Base-by-base conservation (phyloP, 805 yeast genomes). In the Suhomyces tanzawaensis region DNA sequence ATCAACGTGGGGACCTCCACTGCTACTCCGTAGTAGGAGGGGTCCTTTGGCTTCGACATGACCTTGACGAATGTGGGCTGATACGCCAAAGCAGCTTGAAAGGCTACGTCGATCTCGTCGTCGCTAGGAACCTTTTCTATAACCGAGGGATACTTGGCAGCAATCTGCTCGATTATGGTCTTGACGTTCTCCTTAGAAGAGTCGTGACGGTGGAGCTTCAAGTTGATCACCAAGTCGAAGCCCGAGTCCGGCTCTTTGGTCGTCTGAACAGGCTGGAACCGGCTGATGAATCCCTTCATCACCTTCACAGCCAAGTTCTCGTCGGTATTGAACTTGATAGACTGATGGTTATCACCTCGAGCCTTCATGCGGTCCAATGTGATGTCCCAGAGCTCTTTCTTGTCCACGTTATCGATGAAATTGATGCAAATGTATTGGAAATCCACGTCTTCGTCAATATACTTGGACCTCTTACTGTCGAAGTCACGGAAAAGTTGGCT, bases 311-410 rank as follows among this genome's bases (percentile, higher is more conserved):
- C 80, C 36, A 71, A 66, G 13, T 60, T 58, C 4, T 66, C 66
- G 7, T 81, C 79, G 39, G 74, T 70, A 0, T 52, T 57, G 4
- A 68, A 71, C 46, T 82, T 79, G 26, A 93, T 85, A 2, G 90
- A 79, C 57, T 85, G 96, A 57, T 93, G 99, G 46, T 85, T 82
- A 52, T 89, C 89, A 2, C 96, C 97, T 49, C 99, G 72, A 2
- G 55, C 53, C 4, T 69, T 34, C 0, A 91, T 83, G 39, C 97
- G 70, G 0, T 65, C 57, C 7, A 64, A 58, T 0, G 96, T 85
- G 0, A 79, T 42, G 2, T 66, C 48, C 74, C 78, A 74, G 1
- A 81, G 48, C 4, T 58, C 48, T 1, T 54, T 43, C 11, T 60
- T 51, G n/a, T 57, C 54, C 4, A 60, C 46, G 19, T 43, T 36